Base-by-base conservation (phyloP, 148 eudicot species). In the Nepenthes mirabilis region DNA sequence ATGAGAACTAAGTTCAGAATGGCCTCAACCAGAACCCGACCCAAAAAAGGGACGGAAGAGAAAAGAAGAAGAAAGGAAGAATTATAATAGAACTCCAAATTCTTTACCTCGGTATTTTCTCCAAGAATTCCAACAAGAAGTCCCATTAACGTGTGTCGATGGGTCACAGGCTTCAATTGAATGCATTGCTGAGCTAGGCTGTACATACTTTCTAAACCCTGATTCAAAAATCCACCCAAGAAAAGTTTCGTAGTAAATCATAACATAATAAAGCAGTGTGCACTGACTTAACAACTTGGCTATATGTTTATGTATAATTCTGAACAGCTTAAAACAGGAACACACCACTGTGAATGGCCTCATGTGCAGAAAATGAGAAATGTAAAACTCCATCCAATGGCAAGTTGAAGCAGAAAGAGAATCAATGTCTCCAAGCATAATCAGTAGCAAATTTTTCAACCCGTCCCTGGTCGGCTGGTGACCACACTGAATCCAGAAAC, bases 261-360 rank as follows among this genome's bases (percentile, higher is more conserved):
- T 32, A 60, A 23, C 8, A 14, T 6, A 33, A 59, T 7, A 52
- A 36, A 35, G 37, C 36, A 33, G 2, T 36, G 33, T 33, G 8
- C 8, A 8, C 4, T 40, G 8, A 40, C 8, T 40, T 40, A 4
- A 3, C 45, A 40, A 40, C 8, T 40, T 52, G 11, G 55, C 37
- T 6, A 56, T 56, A 56, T 33, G 3, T 56, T 33, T 36, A 4
- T 5, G 36, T 56, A 9, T 1, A 6, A 1, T 58, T 34, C 11
- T 11, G 5, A 57, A 8, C 8, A 58, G 6, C 23, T 36, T 11
- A 1, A 3, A 37, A 36, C 9, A 9, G 33, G 35, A 57, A 86
- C 99, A 83, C 33, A 89, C 99, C 91, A 75, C 71, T 61, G 91
- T 94, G 75, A 94, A 84, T 12, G 99, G 99, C 58, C 96, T 82